phyloP scores from a whole-genome alignment of 768 basidiomycete genomes.

The Gloeopeniophorella convolvens region DNA sequence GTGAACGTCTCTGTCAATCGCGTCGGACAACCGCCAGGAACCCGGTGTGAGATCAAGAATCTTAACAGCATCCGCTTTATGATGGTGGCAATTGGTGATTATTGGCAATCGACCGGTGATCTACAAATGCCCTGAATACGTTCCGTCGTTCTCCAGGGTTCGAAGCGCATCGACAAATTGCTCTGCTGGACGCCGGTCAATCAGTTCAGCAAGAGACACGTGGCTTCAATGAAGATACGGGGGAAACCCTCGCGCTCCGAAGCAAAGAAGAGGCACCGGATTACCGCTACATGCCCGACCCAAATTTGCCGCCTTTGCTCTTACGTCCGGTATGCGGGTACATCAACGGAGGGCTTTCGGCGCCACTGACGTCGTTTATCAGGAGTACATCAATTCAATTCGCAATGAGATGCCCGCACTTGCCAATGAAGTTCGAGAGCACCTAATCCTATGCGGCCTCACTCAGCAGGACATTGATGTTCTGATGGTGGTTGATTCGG shows the following conservation, averaged over 20 bases:
- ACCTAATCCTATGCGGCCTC: slow-evolving; percentile 52
- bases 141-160: slow-evolving; percentile 44
- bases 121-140: not conserved
- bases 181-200: slow-evolving; percentile 37
- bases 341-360: not conserved
- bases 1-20: slow-evolving; percentile 90
- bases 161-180: slow-evolving; percentile 77
- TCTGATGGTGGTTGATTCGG: slow-evolving; percentile 66
- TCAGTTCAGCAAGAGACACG: slow-evolving; percentile 79
- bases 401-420: slow-evolving; percentile 62
- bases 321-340: slow-evolving; percentile 40
- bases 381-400: slow-evolving; percentile 60
- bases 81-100: slow-evolving; percentile 71
- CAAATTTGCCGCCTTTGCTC: slow-evolving; percentile 75
- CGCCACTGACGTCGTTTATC: slow-evolving; percentile 1
- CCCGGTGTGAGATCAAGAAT: slow-evolving; percentile 95
- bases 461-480: slow-evolving; percentile 65
- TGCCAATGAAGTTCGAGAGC: slow-evolving; percentile 52
- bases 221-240: slow-evolving; percentile 77
- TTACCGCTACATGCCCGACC: slow-evolving; percentile 97
- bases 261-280: slow-evolving; percentile 94
- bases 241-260: slow-evolving; percentile 75
- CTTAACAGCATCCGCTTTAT: slow-evolving; percentile 87
- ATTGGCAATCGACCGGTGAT: not conserved
- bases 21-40: slow-evolving; percentile 56